Evolutionary conservation across 306 rosid genomes (phyloP), one percentile per base, ranked within the genome.

Genomic region (Quercus ilex): DNA sequence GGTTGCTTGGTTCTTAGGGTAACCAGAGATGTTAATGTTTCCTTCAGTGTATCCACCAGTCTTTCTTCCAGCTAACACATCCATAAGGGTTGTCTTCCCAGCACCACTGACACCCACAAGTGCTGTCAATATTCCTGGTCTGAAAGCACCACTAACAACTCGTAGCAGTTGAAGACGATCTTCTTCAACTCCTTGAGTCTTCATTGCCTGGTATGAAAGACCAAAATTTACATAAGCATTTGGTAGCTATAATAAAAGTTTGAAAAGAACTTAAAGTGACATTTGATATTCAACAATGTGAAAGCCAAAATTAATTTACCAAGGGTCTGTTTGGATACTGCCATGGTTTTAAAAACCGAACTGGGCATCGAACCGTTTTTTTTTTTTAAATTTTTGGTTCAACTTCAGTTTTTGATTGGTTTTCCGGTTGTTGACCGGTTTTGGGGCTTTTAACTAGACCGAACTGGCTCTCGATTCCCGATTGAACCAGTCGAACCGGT

Each of bases 61-160:
- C 64, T 91, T 91, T 78, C 95, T 84, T 17, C 92, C 95, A 1
- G 95, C 90, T 57, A 91, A 78, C 26, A 91, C 95, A 43, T 91
- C 95, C 91, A 91, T 84, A 2, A 91, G 85, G 51, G 95, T 91
- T 9, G 95, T 88, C 79, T 91, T 91, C 25, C 95, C 95, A 3
- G 95, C 95, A 26, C 95, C 91, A 81, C 90, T 89, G 11, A 91
- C 92, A 23, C 95, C 95, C 3, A 89, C 91, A 21, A 91, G 73
- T 3, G 91, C 95, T 49, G 92, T 91, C 69, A 91, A 69, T 55
- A 91, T 35, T 9, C 95, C 92, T 0, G 92, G 95, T 71, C 87
- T 83, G 58, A 91, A 91, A 60, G 93, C 88, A 75, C 97, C 92
- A 38, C 91, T 88, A 2, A 89, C 91, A 82, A 89, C 88, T 69